phyloP scores from a whole-genome alignment of 1,139 yeast species.

The Debaryomyces nepalensis region DNA sequence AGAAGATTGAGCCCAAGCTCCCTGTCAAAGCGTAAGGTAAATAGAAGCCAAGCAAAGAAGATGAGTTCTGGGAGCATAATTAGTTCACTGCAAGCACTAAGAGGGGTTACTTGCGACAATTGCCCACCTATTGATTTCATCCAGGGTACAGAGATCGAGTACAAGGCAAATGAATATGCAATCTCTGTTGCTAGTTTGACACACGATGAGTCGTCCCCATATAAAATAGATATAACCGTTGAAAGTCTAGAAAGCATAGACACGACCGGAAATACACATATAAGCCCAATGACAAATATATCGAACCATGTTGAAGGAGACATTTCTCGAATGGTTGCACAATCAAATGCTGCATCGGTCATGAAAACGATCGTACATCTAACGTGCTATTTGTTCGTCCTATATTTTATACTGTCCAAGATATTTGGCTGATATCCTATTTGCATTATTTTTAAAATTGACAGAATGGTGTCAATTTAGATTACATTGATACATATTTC shows the following conservation, averaged over 20 bases:
- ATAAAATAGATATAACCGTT: not conserved
- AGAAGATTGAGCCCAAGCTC: constrained; percentile 3
- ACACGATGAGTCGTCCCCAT: not conserved
- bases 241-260: not conserved
- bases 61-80: not conserved
- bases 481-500: not conserved
- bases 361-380: not conserved
- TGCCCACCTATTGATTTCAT: not conserved
- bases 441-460: not conserved
- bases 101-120: not conserved
- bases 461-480: not conserved
- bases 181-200: not conserved
- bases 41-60: constrained; percentile 2
- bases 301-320: not conserved
- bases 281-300: not conserved
- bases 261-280: not conserved
- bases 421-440: not conserved
- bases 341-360: not conserved
- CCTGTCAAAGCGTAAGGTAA: not conserved
- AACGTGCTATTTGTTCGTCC: not conserved
- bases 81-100: constrained; percentile 4
- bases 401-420: not conserved
- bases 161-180: not conserved
- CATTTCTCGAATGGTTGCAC: not conserved
- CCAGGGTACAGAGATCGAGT: not conserved